These are phyloP conservation scores for Catunica adiposa DNA, from an alignment of 2,329 filamentous ascomycete species.

Conservation along the genomic window DNA sequence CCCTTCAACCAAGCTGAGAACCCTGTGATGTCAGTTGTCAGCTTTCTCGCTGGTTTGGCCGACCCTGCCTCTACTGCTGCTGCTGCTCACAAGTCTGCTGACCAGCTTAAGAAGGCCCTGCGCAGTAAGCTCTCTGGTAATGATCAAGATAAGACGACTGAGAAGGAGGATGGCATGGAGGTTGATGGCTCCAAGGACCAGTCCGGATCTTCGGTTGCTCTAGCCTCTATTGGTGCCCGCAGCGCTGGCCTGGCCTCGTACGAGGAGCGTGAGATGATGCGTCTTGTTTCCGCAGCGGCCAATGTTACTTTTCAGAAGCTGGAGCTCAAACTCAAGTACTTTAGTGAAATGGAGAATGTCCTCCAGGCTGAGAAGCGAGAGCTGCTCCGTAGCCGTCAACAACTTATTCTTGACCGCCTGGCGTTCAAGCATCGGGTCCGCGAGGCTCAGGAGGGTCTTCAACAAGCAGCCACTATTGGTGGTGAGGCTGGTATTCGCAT, in stretches of 20 bases:
- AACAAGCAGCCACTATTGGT: constrained; percentile 32
- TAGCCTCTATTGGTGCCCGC: constrained; percentile 73
- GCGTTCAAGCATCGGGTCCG: constrained; percentile 76
- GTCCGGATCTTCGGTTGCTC: constrained; percentile 56
- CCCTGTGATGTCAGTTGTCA: constrained; percentile 89
- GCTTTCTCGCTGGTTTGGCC: constrained; percentile 79
- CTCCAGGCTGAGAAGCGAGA: constrained; percentile 85
- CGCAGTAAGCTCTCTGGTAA: constrained; percentile 56
- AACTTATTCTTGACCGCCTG: constrained; percentile 82
- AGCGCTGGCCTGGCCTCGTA: constrained; percentile 81
- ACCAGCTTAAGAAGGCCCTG: constrained; percentile 67
- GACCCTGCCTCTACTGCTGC: constrained; percentile 83
- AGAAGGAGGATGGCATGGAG: constrained; percentile 38
- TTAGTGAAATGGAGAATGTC: constrained; percentile 87
- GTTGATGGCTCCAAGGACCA: constrained; percentile 29
- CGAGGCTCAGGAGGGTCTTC: constrained; percentile 64
- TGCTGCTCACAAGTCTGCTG: constrained; percentile 73
- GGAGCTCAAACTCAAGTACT: constrained; percentile 88
- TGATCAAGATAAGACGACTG: constrained; percentile 31
- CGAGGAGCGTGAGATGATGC: constrained; percentile 91
- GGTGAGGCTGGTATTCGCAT: constrained; percentile 34
- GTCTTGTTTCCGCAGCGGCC: constrained; percentile 76
- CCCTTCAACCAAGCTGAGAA: constrained; percentile 90
- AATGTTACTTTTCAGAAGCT: constrained; percentile 93
- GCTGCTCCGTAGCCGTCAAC: constrained; percentile 77